phyloP scores from a whole-genome alignment of 1,139 yeast genomes.

The Waltiozyma sp. region DNA sequence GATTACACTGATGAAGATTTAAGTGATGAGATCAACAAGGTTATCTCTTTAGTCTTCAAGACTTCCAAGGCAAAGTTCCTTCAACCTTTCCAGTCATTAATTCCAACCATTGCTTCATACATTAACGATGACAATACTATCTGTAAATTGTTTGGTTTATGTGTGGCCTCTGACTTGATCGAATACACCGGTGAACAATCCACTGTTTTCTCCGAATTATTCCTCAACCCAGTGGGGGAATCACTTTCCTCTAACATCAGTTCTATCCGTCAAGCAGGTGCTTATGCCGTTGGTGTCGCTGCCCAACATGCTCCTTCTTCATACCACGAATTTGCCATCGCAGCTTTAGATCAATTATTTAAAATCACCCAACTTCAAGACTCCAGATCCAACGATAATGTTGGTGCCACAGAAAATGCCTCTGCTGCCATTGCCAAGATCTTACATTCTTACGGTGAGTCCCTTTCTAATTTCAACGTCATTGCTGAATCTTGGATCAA shows the following conservation, averaged over 20 bases:
- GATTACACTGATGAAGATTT: slow-evolving; percentile 87
- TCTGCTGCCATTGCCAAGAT: slow-evolving; percentile 79
- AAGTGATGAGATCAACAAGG: slow-evolving; percentile 74
- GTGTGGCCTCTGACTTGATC: slow-evolving; percentile 68
- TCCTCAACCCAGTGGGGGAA: slow-evolving; percentile 51
- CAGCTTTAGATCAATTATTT: slow-evolving; percentile 63
- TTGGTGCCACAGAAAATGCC: slow-evolving; percentile 81
- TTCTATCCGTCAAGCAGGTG: slow-evolving; percentile 77
- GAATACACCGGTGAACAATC: slow-evolving; percentile 71
- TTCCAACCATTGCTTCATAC: slow-evolving; percentile 43
- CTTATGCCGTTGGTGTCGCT: slow-evolving; percentile 75
- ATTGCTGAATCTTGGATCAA: slow-evolving; percentile 69
- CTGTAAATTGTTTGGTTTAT: slow-evolving; percentile 67
- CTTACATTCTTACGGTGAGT: slow-evolving; percentile 42
- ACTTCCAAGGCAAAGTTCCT: slow-evolving; percentile 48
- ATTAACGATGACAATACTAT: slow-evolving; percentile 57
- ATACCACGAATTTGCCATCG: slow-evolving; percentile 53
- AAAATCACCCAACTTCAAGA: slow-evolving; percentile 74
- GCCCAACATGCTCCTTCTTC: slow-evolving; percentile 67
- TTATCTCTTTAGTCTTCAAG: slow-evolving; percentile 65
- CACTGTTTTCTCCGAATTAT: slow-evolving; percentile 50
- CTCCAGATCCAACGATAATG: slow-evolving; percentile 73
- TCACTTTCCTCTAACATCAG: slow-evolving; percentile 60
- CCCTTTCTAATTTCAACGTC: slow-evolving; percentile 51
- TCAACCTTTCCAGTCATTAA: slow-evolving; percentile 48